Base-by-base conservation (phyloP, 2,329 filamentous ascomycete species). In the Ilyonectria robusta region DNA sequence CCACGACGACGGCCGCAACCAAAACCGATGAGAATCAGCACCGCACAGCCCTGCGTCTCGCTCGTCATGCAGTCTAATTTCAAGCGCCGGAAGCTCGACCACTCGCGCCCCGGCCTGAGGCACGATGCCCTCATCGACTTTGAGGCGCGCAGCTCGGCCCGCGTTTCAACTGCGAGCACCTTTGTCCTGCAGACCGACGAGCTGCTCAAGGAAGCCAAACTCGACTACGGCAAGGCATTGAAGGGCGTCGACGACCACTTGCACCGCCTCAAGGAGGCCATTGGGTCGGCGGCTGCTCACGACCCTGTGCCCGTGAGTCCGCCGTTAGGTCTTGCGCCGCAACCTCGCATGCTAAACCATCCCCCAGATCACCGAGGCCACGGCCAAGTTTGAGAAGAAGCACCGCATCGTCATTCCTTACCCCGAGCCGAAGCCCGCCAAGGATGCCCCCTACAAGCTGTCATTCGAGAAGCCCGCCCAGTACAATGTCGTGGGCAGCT, bases 401-500 rank as follows among this genome's bases (percentile, higher is more conserved):
- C 85, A 91, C 76, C 89, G 89, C 55, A 86, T 97, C 65, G 81
- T 84, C n/a, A 88, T 97, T 54, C 96, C 96, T 0, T 98, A 94
- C 76, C 94, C 95, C 17, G 86, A 92, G n/a, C 94, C 94, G 19
- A 89, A 86, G 57, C 95, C 95, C 2, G 84, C 88, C 11, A 89
- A 89, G 75, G 91, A 95, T 78, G 90, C 90, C 35, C 92, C 93
- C 59, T 97, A 97, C 82, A 95, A 94, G 75, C 85, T 98, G 59
- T 86, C 91, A 44, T 97, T 94, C 79, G 86, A 87, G 51, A 92
- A 89, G 76, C 95, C 96, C 2, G 82, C 88, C 8, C 91, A 91
- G 72, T 90, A 96, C 80, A 97, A 97, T 76, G 92, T 97, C 26
- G 92, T 95, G 35, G 96, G 96, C 56, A 97, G 95, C 81, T 95